Conservation (phyloP, 2,329 filamentous ascomycete genomes). For the Sclerotinia sclerotiorum region DNA sequence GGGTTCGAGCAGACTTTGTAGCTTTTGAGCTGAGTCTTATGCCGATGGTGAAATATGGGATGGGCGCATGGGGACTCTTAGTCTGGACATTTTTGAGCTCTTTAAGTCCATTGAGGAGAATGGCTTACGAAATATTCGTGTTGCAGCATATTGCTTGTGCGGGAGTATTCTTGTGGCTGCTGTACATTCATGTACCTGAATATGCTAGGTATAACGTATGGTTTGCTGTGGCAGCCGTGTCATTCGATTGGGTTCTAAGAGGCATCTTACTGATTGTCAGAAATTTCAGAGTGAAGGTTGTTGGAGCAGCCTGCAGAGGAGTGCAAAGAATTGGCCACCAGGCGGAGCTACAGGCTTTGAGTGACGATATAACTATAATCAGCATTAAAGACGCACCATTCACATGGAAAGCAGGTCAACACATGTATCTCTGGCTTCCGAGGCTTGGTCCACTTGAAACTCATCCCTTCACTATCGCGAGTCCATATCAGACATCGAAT, state of each 20-base stretch:
- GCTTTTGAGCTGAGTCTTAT: conserved; percentile 59
- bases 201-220: conserved; percentile 63
- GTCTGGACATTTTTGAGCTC: conserved; percentile 65
- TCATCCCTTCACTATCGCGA: conserved; percentile 62
- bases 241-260: conserved; percentile 58
- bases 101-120: conserved; percentile 61
- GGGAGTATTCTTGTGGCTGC: conserved; percentile 59
- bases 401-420: conserved; percentile 58
- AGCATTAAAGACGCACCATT: conserved; percentile 62
- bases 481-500: conserved; percentile 50
- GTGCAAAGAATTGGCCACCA: conserved; percentile 52
- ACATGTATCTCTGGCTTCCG: conserved; percentile 62
- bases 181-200: conserved; percentile 62
- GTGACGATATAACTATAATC: conserved; percentile 54
- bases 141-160: conserved; percentile 65
- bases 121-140: conserved; percentile 69
- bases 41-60: conserved; percentile 64
- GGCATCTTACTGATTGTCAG: conserved; percentile 49
- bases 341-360: conserved; percentile 50
- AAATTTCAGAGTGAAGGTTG: conserved; percentile 49
- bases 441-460: conserved; percentile 54
- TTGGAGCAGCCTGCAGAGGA: conserved; percentile 26
- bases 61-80: conserved; percentile 65
- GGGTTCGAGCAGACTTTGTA: conserved; percentile 60
- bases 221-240: conserved; percentile 63